Evolutionary conservation across 345 rosid genomes (phyloP), one percentile per base, ranked within the genome.

Genomic region (Salix arbutifolia): DNA sequence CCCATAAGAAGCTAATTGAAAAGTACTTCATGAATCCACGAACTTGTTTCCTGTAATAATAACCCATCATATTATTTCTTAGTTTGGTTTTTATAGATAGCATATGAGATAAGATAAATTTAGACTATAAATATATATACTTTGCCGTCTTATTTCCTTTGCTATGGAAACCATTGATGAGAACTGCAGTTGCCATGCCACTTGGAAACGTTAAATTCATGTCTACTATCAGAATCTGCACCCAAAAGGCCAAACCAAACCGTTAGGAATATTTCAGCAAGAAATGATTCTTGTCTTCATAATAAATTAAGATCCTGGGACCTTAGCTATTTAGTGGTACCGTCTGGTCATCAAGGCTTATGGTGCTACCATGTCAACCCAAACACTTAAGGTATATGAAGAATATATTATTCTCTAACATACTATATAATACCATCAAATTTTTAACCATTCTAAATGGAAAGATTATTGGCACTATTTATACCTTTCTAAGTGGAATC

Each of bases 141-240:
- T 85, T 86, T 44, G 98, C 88, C 81, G 84, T 85, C 73, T 89
- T 85, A 76, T 94, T 94, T 69, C 93, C 96, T 81, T 81, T 93
- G 68, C 83, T 85, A 60, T 95, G 99, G 86, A 95, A 95, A 60
- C 98, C 99, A 76, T 95, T 95, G 82, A 95, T 95, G 81, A 95
- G 96, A 71, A 95, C 97, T 4, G 97, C 99, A 42, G 99, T 95
- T 50, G 98, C 98, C 83, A 93, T 30, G 66, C 99, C 99, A 78
- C 88, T 95, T 23, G 99, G 99, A 77, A 91, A 95, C 52, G 97
- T 85, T 77, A 95, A 76, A 67, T 90, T 85, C 67, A 93, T 91
- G 83, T 95, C 99, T 44, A 95, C 85, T 75, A 95, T 91, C 97
- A 95, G 79, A 69, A 93, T 79, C 97, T 91, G 85, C 46, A 14